Evolutionary conservation across 2,329 filamentous ascomycete species (phyloP).

Genomic region (Cladosporium sp.): DNA sequence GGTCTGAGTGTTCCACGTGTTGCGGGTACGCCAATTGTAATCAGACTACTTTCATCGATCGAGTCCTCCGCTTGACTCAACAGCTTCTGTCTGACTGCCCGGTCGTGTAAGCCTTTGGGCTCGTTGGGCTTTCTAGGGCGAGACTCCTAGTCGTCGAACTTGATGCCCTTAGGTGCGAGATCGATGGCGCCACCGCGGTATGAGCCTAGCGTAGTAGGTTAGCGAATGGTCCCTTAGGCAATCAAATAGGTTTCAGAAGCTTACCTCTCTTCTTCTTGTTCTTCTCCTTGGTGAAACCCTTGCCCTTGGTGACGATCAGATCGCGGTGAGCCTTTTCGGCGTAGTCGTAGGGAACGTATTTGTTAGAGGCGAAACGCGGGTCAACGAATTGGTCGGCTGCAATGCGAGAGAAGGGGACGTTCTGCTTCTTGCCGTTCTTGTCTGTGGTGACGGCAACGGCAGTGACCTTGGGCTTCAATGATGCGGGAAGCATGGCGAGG

Average conservation of each 20-base stretch:
- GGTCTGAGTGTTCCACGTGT: too few relatives aligned
- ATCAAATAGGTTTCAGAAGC: background rate
- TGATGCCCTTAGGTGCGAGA: slow-evolving; percentile 78
- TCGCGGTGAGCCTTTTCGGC: slow-evolving; percentile 84
- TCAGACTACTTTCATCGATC: too few relatives aligned
- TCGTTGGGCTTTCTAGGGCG: background rate
- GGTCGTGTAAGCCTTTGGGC: too few relatives aligned
- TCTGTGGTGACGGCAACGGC: slow-evolving; percentile 11
- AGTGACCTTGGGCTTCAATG: slow-evolving; percentile 6
- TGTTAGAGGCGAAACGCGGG: slow-evolving; percentile 69
- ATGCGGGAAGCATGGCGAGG: slow-evolving; percentile 13
- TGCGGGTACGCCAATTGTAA: too few relatives aligned
- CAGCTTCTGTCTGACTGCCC: too few relatives aligned
- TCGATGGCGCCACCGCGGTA: slow-evolving; percentile 90
- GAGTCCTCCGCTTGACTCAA: too few relatives aligned
- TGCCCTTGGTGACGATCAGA: slow-evolving; percentile 84
- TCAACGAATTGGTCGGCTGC: slow-evolving; percentile 66
- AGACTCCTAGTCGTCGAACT: slow-evolving; percentile 72
- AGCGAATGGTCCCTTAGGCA: background rate
- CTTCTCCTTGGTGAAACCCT: slow-evolving; percentile 99
- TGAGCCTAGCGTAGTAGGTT: slow-evolving; percentile 28
- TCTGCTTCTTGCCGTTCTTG: slow-evolving; percentile 49
- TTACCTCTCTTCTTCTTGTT: slow-evolving; percentile 65
- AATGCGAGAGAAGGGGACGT: slow-evolving; percentile 73
- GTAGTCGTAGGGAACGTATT: slow-evolving; percentile 79